These are phyloP conservation scores for Alliaria petiolata DNA, from an alignment of 345 rosid species.

Conservation along the genomic window DNA sequence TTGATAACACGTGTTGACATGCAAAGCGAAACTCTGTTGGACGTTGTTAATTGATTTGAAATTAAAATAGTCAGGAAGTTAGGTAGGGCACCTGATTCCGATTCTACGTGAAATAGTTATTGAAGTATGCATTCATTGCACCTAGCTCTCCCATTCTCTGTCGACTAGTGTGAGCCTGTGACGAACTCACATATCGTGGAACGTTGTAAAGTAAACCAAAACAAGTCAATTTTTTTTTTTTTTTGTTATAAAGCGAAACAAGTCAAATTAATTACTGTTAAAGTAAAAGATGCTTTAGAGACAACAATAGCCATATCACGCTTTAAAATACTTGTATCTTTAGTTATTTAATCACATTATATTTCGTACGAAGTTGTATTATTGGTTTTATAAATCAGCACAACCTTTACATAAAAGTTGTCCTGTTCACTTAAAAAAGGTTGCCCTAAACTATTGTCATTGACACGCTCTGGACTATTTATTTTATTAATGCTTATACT, in stretches of 20 bases:
- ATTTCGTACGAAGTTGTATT: conserved; percentile 6
- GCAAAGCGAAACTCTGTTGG: neutral
- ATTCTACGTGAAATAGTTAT: conserved; percentile 21
- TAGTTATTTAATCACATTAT: neutral
- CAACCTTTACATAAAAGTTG: conserved; percentile 12
- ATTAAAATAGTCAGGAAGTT: conserved; percentile 3
- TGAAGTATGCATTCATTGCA: conserved; percentile 21
- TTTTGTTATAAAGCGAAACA: too few species aligned
- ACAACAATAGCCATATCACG: conserved; percentile 5
- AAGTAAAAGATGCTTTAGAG: conserved; percentile 31
- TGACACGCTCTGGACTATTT: neutral
- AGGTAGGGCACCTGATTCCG: conserved; percentile 34
- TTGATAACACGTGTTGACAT: conserved; percentile 26
- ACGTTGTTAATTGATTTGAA: conserved; percentile 6
- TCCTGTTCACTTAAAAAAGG: neutral
- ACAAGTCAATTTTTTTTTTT: too few species aligned
- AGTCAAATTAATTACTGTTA: conserved; percentile 4
- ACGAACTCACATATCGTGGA: neutral
- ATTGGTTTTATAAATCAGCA: conserved; percentile 6
- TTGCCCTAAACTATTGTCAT: conserved; percentile 7
- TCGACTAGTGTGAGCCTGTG: conserved; percentile 4
- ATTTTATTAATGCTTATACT: neutral
- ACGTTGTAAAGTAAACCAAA: neutral
- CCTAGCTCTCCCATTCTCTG: neutral
- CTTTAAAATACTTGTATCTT: neutral